Evolutionary conservation across 1,284 basidiomycete species (phyloP), one percentile per base, ranked within the genome.

Genomic region (Erythrobasidium hasegawianum): DNA sequence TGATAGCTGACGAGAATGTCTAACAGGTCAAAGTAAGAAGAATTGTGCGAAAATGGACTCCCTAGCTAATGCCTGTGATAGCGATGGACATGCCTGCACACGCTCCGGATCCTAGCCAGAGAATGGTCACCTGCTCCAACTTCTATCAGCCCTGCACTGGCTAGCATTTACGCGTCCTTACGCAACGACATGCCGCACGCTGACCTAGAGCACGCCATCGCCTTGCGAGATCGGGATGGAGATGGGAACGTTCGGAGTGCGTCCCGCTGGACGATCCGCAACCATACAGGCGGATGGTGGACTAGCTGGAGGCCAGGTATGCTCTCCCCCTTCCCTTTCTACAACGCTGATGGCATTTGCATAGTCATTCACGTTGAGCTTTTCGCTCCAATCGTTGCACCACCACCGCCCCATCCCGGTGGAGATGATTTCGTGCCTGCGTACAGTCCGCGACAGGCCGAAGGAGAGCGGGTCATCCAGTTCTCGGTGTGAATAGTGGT

Each of bases 261-360:
- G 33, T 33, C 33, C 11, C 54, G 62, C 1, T 65, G 62, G 62
- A 58, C 45, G 24, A 65, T 65, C 45, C 18, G 39, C 1, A 49
- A 40, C 24, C 26, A 33, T n/a, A 55, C 57, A 24, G 62, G 62
- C 41, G 39, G 38, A 24, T 41, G 53, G 13, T 65, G 62, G 62
- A 65, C 62, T 20, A 53, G 55, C 47, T 65, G 62, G 62, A 55
- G 62, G 29, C 62, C 62, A 26, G 54, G 61, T 57, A 45, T 29
- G 61, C n/a, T n/a, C n/a, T n/a, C n/a, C n/a, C n/a, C 39, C 18
- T 24, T 2, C n/a, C n/a, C n/a, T n/a, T n/a, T n/a, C n/a, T n/a
- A n/a, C n/a, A 33, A 27, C n/a, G 9, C 26, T 62, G 29, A 20
- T 7, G 16, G 7, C 27, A n/a, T n/a, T 10, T 8, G 11, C 14